These are phyloP conservation scores for Tetrastigma voinierianum DNA, from an alignment of 164 flowering plant species.

Conservation along the genomic window DNA sequence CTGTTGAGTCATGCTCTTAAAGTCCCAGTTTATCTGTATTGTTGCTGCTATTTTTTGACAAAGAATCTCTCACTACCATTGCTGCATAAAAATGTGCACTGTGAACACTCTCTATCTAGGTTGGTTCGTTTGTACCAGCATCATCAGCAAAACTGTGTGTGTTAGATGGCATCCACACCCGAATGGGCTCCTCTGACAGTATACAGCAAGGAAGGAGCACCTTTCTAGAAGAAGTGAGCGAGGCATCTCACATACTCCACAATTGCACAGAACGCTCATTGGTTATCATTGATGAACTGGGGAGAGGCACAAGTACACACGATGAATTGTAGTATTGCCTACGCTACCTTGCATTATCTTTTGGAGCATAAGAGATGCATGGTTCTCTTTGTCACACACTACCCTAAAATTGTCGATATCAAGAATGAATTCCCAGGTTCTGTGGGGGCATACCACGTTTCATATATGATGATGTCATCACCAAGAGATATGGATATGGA, in stretches of 20 bases:
- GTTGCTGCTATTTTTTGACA: neutral
- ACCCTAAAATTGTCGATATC: constrained; percentile 75
- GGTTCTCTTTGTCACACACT: constrained; percentile 95
- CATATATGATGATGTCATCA: constrained; percentile 59
- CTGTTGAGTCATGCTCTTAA: neutral
- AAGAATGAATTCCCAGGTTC: constrained; percentile 62
- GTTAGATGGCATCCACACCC: constrained; percentile 73
- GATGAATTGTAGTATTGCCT: constrained; percentile 98
- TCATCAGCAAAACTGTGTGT: constrained; percentile 79
- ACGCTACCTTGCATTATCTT: constrained; percentile 79
- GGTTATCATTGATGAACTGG: constrained; percentile 92
- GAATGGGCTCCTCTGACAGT: constrained; percentile 94
- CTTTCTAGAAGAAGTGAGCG: constrained; percentile 87
- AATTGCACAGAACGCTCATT: constrained; percentile 64
- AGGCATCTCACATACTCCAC: constrained; percentile 74
- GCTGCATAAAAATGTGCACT: constrained; percentile 22
- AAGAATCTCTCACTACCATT: neutral
- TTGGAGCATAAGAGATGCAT: constrained; percentile 68
- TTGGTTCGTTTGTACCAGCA: constrained; percentile 98
- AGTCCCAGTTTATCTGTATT: neutral
- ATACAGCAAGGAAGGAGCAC: constrained; percentile 94
- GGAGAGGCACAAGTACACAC: constrained; percentile 98
- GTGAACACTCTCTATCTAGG: constrained; percentile 63
- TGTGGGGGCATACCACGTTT: constrained; percentile 83
- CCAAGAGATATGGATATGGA: constrained; percentile 6